Evolutionary conservation across 352 stramenopile species (phyloP), one percentile per base, ranked within the genome.

Genomic region (Phytophthora kernoviae): DNA sequence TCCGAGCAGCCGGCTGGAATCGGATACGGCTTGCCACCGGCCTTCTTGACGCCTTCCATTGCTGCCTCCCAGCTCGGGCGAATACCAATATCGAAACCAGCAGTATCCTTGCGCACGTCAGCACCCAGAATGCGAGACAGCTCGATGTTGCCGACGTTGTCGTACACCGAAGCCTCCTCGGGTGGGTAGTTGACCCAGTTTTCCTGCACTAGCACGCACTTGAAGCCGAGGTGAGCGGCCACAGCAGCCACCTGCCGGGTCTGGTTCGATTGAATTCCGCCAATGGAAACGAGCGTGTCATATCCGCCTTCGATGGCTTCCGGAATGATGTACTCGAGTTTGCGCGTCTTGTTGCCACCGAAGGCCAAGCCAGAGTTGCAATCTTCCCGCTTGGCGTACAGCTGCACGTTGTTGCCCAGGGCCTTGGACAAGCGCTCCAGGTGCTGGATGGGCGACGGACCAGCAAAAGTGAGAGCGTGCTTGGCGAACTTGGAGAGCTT

Each of bases 401-500:
- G 44, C 54, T 75, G 66, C 34, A 75, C 66, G 46, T 75, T 75
- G 52, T 75, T 42, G 32, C 66, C 66, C 42, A 75, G 22, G 12
- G 47, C 26, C 48, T 71, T 75, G 34, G 66, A 75, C 34, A 75
- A 43, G 20, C 61, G 66, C 47, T 71, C 56, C 30, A 75, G n/a
- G 34, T 71, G 66, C 42, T 75, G 66, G 32, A 75, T 75, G 5
- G 66, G 66, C n/a, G 66, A 75, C 30, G 66, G 66, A 48, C 62
- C 62, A 8, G 55, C 21, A 33, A 75, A 75, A 12, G 66, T 75
- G 56, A 75, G 61, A 12, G 52, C 51, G 66, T 75, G 55, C 43
- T 75, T 75, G 36, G 66, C 56, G 41, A 75, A 75, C 34, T 71
- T 71, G 47, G 62, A 75, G 21, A 75, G 66, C 37, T 71, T 75